phyloP scores from a whole-genome alignment of 2,329 filamentous ascomycete species.

The Lachnellula arida region DNA sequence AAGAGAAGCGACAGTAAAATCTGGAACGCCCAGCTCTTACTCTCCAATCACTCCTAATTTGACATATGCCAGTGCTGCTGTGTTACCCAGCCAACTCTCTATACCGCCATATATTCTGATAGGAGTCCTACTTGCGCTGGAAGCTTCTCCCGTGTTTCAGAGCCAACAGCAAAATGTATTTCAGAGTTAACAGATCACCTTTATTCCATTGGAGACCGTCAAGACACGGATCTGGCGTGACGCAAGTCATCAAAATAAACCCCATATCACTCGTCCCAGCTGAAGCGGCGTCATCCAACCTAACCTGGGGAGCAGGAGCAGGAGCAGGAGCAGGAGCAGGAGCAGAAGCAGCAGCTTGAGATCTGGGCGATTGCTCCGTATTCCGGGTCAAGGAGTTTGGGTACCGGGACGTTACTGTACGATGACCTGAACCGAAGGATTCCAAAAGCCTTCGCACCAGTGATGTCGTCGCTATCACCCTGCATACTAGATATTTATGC shows the following conservation, averaged over 20 bases:
- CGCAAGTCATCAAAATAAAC: neutral
- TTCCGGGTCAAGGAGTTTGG: conserved; percentile 2
- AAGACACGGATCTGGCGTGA: neutral
- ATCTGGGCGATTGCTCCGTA: neutral
- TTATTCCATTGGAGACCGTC: neutral
- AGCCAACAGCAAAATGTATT: neutral
- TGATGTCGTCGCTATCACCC: conserved; percentile 2
- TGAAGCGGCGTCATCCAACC: neutral
- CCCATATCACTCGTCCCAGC: neutral
- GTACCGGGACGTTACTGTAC: neutral
- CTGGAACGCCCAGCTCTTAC: neutral
- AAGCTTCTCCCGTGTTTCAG: conserved; percentile 9
- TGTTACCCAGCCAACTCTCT: conserved; percentile 6
- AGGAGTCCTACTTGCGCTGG: conserved; percentile 6
- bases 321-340: too few species aligned
- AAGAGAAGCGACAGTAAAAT: conserved; percentile 1
- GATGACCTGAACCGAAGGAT: conserved; percentile 14
- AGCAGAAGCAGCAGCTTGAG: neutral
- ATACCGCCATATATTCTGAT: conserved; percentile 14
- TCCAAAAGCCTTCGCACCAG: conserved; percentile 3
- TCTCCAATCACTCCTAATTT: neutral
- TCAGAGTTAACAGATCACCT: neutral
- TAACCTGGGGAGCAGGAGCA: neutral
- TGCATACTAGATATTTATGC: conserved; percentile 16
- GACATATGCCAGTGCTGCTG: conserved; percentile 2